Conservation (phyloP, 305 asterid species). For the Fraxinus latifolia region DNA sequence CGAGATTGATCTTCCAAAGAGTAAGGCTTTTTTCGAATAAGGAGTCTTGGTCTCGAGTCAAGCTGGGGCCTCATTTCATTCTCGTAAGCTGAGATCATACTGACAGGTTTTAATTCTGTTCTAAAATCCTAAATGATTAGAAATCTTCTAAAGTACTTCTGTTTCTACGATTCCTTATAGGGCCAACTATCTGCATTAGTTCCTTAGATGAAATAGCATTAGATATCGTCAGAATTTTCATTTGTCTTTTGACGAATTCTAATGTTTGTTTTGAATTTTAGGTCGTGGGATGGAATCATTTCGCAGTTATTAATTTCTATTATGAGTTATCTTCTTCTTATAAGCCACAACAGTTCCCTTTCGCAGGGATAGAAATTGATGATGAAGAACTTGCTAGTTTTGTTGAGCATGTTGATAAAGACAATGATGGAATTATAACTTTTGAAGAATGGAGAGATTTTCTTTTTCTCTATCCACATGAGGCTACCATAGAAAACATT, state of each 20-base stretch:
- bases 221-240: background rate
- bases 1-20: background rate
- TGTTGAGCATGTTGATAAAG: constrained; percentile 94
- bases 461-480: constrained; percentile 90
- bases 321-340: constrained; percentile 47
- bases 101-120: background rate
- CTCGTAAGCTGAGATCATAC: background rate
- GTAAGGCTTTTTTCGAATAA: background rate
- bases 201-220: constrained; percentile 2
- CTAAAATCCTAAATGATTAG: background rate
- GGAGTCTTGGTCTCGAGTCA: background rate
- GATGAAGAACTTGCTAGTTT: constrained; percentile 94
- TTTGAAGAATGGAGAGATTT: constrained; percentile 99
- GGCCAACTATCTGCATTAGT: constrained; percentile 13
- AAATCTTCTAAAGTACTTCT: background rate
- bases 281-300: background rate
- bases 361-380: constrained; percentile 87
- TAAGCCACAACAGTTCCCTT: constrained; percentile 63
- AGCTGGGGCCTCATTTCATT: background rate
- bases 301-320: constrained; percentile 7
- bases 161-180: background rate
- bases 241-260: background rate
- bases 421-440: constrained; percentile 89
- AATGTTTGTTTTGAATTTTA: background rate
- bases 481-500: constrained; percentile 87